A percentile compares a stretch with the other conserved stretches of the same genome.
Evolutionary conservation across 768 basidiomycete species (phyloP).

Genomic region (Russula virescens): DNA sequence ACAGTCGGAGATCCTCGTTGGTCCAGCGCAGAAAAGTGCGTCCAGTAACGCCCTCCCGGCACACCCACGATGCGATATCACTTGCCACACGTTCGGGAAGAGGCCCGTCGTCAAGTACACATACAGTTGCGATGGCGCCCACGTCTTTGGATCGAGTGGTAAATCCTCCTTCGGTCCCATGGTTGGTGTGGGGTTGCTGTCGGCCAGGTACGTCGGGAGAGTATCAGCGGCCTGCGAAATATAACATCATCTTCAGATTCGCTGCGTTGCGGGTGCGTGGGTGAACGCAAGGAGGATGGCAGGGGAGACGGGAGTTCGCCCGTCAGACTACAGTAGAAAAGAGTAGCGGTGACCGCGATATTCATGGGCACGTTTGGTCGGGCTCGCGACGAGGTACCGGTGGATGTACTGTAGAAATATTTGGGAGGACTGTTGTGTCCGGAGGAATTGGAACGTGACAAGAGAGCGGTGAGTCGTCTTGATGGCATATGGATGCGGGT

Average conservation of each 20-base stretch:
- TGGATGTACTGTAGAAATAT: conserved; percentile 46
- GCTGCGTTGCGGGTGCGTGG: conserved; percentile 6
- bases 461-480: conserved; percentile 70
- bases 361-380: conserved; percentile 27
- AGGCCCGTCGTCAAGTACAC: conserved; percentile 47
- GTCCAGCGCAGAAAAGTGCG: conserved; percentile 54
- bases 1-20: conserved; percentile 56
- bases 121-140: conserved; percentile 54
- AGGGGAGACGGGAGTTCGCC: conserved; percentile 43
- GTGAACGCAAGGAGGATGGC: conserved; percentile 34
- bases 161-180: conserved; percentile 32
- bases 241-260: conserved; percentile 18
- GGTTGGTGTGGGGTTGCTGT: conserved; percentile 10
- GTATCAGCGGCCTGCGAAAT: conserved; percentile 36
- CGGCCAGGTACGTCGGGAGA: conserved; percentile 30
- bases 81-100: conserved; percentile 36
- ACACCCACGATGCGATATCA: conserved; percentile 49
- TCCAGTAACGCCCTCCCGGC: conserved; percentile 48
- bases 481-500: conserved; percentile 77
- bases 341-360: conserved; percentile 42
- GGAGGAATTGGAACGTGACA: conserved; percentile 59
- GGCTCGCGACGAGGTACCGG: conserved; percentile 19
- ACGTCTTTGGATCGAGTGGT: conserved; percentile 56
- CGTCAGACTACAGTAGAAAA: conserved; percentile 35
- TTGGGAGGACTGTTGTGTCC: conserved; percentile 36